Percentiles rank a stretch among this genome's conserved stretches.
Conservation (phyloP, 2,329 filamentous ascomycete species). For the Fusarium tanahbumbuense region DNA sequence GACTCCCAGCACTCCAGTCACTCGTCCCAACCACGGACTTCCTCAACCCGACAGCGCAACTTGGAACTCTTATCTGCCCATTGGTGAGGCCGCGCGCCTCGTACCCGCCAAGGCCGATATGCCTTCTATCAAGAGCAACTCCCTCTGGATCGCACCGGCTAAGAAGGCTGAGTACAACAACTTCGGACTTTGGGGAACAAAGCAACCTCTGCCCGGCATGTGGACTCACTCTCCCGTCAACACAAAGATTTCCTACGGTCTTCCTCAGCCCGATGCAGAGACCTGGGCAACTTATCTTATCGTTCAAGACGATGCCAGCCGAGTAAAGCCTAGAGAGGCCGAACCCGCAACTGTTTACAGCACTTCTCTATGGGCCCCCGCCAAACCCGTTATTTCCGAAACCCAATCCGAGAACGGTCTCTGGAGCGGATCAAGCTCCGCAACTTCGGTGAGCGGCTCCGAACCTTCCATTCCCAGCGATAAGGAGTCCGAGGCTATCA, state of each 20-base stretch:
- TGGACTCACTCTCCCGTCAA: conserved; percentile 36
- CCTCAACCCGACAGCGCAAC: conserved; percentile 53
- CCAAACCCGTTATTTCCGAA: conserved; percentile 29
- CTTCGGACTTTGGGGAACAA: conserved; percentile 43
- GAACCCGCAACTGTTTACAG: conserved; percentile 38
- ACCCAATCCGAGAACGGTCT: conserved; percentile 31
- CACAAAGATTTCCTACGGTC: conserved; percentile 39
- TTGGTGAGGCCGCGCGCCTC: conserved; percentile 45
- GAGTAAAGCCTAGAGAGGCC: conserved; percentile 43
- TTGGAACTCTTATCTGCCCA: conserved; percentile 53
- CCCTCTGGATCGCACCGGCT: conserved; percentile 50
- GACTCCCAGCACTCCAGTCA: conserved; percentile 37
- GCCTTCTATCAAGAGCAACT: conserved; percentile 51
- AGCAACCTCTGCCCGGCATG: conserved; percentile 39
- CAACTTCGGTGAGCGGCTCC: conserved; percentile 25
- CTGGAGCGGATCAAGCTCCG: conserved; percentile 39
- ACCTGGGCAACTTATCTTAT: conserved; percentile 44
- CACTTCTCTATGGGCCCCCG: conserved; percentile 40
- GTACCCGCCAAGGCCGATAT: conserved; percentile 47
- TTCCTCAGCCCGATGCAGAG: conserved; percentile 49
- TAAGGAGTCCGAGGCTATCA: conserved; percentile 26
- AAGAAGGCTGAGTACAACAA: conserved; percentile 34
- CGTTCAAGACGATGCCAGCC: conserved; percentile 35
- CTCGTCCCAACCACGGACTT: conserved; percentile 46
- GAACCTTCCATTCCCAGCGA: conserved; percentile 17